A percentile compares a stretch with the other conserved stretches of the same genome.
Evolutionary conservation across 2,329 filamentous ascomycete species (phyloP).

Genomic region (Penicillium sp.): DNA sequence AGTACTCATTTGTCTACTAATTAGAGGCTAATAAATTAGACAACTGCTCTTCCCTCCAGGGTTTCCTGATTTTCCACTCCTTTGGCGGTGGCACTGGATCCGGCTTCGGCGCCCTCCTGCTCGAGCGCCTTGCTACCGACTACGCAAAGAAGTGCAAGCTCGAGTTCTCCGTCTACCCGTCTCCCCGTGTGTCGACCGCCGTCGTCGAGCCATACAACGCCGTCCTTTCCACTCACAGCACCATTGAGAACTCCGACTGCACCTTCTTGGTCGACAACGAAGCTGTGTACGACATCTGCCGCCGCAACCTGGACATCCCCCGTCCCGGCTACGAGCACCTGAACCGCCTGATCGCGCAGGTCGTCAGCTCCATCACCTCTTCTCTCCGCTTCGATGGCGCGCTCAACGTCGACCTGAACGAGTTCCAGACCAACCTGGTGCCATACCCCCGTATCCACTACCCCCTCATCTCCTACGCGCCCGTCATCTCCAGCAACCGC

Average conservation of each 20-base stretch:
- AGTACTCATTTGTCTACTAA: no score
- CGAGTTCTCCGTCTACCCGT: constrained; percentile 63
- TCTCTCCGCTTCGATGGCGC: constrained; percentile 63
- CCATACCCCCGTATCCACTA: constrained; percentile 67
- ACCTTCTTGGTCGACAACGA: constrained; percentile 68
- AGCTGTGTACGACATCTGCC: constrained; percentile 65
- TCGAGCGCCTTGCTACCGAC: constrained; percentile 61
- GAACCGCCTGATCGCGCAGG: constrained; percentile 64
- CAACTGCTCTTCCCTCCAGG: constrained; percentile 63
- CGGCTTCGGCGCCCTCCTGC: constrained; percentile 61
- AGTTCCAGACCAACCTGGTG: constrained; percentile 67
- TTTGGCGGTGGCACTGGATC: constrained; percentile 66
- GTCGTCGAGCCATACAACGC: constrained; percentile 67
- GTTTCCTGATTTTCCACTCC: constrained; percentile 66
- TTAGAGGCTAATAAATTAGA: constrained; percentile 42
- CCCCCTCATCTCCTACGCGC: constrained; percentile 62
- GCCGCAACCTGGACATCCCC: constrained; percentile 60
- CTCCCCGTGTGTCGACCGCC: constrained; percentile 61
- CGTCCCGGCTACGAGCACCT: constrained; percentile 62
- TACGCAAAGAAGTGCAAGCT: constrained; percentile 68
- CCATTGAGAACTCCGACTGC: constrained; percentile 65
- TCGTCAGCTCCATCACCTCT: constrained; percentile 64
- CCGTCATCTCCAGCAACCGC: constrained; percentile 64
- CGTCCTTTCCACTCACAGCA: constrained; percentile 54
- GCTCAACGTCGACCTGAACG: constrained; percentile 64